Evolutionary conservation across 176 grass and related monocot genomes (phyloP), one percentile per base, ranked within the genome.

Genomic region (Oryza glumipatula): DNA sequence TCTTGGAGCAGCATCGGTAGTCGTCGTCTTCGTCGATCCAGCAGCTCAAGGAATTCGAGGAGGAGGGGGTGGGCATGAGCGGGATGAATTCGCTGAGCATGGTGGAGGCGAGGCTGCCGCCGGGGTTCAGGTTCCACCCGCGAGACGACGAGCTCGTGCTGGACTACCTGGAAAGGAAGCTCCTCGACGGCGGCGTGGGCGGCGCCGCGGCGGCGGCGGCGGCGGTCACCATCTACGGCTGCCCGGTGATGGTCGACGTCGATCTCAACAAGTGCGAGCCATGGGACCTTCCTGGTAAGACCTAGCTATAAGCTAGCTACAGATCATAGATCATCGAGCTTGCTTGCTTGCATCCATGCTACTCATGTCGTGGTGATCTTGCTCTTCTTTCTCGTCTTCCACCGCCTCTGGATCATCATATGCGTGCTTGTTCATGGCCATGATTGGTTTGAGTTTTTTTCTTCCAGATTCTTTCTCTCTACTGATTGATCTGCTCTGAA

Each of bases 261-360:
- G 95, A 98, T 43, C 89, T 98, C 38, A 98, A 98, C 86, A 87
- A 92, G 91, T 74, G 84, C 87, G 95, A 98, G 82, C 95, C 95
- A 0, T 98, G 95, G 95, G 93, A 98, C 9, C 92, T 98, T 76
- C 95, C 95, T 5, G 95, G 95, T 98, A 83, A 89, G 87, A 47
- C 82, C 45, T 81, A 81, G 30, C 70, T 43, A 36, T 0, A 26
- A 26, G 26, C 35, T 36, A 36, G 35, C 35, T 36, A 8, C 39
- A 41, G 4, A 41, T 38, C 45, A 49, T 19, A 26, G 1, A 32
- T 32, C 47, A 49, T 58, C 54, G 54, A n/a, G 17, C 54, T 58
- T 56, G 43, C 43, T 41, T 48, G 51, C 52, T 56, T 58, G 19
- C 54, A 58, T 6, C 54, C 54, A 58, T 58, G 54, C 49, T 51